Conservation (phyloP, 2,329 filamentous ascomycete species). For the Epichloe sibirici region DNA sequence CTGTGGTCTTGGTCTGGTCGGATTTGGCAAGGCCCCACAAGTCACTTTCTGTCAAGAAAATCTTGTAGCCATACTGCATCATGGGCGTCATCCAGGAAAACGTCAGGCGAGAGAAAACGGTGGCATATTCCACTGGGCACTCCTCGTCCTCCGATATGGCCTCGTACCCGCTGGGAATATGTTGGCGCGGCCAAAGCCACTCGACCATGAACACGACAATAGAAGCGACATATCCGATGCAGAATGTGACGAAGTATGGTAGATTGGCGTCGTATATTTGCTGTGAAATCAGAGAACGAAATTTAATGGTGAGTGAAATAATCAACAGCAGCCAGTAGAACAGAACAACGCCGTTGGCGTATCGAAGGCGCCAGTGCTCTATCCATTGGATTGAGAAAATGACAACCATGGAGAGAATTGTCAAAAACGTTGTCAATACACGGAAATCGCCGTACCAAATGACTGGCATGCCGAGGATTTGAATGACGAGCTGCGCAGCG, state of each 20-base stretch:
- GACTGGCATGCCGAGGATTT: constrained; percentile 55
- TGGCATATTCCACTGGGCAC: constrained; percentile 77
- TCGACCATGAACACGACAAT: constrained; percentile 64
- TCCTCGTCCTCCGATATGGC: constrained; percentile 47
- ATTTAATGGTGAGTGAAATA: constrained; percentile 66
- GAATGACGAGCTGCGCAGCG: constrained; percentile 60
- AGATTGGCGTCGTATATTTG: constrained; percentile 53
- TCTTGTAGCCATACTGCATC: constrained; percentile 90
- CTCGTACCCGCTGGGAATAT: constrained; percentile 41
- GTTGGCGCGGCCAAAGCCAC: constrained; percentile 74
- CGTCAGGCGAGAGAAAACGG: constrained; percentile 83
- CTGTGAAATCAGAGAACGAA: constrained; percentile 74
- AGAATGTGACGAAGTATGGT: constrained; percentile 69
- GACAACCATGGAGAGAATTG: constrained; percentile 58
- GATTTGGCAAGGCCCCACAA: constrained; percentile 79
- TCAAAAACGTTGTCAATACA: constrained; percentile 68
- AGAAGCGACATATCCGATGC: constrained; percentile 57
- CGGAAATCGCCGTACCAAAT: constrained; percentile 74
- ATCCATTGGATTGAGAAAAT: constrained; percentile 74
- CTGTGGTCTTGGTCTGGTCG: constrained; percentile 68
- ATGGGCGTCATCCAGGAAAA: constrained; percentile 98
- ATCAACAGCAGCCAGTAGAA: constrained; percentile 88
- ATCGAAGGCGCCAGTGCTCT: constrained; percentile 71
- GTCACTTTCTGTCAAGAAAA: constrained; percentile 87
- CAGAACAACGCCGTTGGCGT: constrained; percentile 77